Evolutionary conservation across 192 early-diverging fungal species (phyloP), one percentile per base, ranked within the genome.

Genomic region (Physocladia obscura): DNA sequence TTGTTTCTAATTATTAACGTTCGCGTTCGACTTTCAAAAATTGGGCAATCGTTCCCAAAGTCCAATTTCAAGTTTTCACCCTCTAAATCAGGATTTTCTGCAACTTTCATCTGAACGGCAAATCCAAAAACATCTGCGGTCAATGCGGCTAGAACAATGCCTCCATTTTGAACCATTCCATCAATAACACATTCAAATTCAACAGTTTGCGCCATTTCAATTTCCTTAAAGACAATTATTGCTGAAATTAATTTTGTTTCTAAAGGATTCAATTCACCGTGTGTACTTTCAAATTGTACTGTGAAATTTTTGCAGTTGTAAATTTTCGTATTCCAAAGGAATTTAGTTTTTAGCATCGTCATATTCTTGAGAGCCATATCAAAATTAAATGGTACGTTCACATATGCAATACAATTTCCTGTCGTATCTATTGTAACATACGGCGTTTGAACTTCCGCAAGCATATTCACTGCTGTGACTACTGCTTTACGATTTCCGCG

Each of bases 81-180:
- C 40, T 13, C n/a, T 8, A 44, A 13, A 8, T n/a, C 40, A 44
- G 8, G 8, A n/a, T n/a, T n/a, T 13, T 44, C 19, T 26, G 32
- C 17, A n/a, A 40, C 54, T 49, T 57, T 54, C 52, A 67, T 65
- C 26, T 49, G 31, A 19, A 81, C 74, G 3, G 60, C 38, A 8
- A 80, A 57, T 2, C 74, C 79, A 17, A 22, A 27, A 1, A 77
- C 79, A 24, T 76, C 44, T 22, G 64, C 49, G 4, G 68, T 31
- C 11, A 84, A 40, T 47, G 22, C 62, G 22, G 70, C 63, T 21
- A 37, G 64, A n/a, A 81, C 4, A 2, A 60, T 39, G 3, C 63
- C 26, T 2, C 79, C 80, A 37, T 74, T 52, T 70, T 82, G 77
- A 3, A 78, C 74, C 82, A 84, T 84, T 40, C 77, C 82, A 1